Conservation (phyloP, 495 filamentous ascomycete species). For the Opeltia flavorubescens region DNA sequence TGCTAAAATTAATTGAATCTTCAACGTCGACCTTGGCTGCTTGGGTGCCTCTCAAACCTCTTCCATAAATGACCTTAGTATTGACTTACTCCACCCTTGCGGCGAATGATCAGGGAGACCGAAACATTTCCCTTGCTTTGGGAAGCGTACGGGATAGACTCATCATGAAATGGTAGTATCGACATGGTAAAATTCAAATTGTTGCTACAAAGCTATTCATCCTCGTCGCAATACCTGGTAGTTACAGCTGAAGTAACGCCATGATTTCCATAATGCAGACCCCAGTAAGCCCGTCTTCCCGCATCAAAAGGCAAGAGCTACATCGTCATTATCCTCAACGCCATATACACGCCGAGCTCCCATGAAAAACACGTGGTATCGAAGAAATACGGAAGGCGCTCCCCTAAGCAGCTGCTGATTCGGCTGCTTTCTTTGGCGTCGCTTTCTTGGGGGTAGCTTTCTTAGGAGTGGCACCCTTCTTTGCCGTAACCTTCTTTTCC, state of each 20-base stretch:
- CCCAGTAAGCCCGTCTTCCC: not conserved
- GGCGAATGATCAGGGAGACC: not conserved
- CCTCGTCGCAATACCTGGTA: not conserved
- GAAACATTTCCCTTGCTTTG: no score
- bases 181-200: not conserved
- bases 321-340: not conserved
- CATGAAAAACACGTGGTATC: not conserved
- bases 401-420: conserved; percentile 7
- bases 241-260: not conserved
- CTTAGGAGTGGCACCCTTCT: conserved; percentile 36
- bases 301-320: not conserved
- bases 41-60: no score
- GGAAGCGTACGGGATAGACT: no score
- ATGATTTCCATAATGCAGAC: not conserved
- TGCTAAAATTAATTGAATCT: no score
- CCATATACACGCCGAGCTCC: not conserved
- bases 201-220: not conserved
- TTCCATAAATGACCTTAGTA: no score
- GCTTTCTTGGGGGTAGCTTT: conserved; percentile 21
- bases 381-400: not conserved
- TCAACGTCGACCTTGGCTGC: no score
- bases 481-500: conserved; percentile 44
- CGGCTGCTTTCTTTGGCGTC: conserved; percentile 11
- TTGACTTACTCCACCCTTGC: no score
- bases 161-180: no score